These are phyloP conservation scores for Paramecium octaurelia DNA, from an alignment of 73 alveolate species.

Conservation along the genomic window DNA sequence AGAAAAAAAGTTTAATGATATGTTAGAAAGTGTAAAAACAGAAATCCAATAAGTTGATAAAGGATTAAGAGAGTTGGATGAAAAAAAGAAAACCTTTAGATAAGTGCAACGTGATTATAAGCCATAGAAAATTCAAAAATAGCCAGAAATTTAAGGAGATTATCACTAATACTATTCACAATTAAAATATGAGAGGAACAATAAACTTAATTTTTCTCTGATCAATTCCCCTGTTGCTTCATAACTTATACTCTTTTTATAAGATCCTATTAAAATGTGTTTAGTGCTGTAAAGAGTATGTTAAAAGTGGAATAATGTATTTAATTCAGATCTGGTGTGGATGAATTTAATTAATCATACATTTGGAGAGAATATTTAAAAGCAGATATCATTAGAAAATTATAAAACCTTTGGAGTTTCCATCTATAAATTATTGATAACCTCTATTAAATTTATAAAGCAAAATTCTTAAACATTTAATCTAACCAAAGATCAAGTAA, in stretches of 20 bases:
- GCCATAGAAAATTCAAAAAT: not conserved
- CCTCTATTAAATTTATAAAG: not conserved
- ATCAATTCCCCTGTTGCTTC: not conserved
- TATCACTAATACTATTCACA: not conserved
- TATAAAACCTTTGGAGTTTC: not conserved
- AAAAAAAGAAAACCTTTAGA: not conserved
- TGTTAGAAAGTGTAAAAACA: not conserved
- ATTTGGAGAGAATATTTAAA: not conserved
- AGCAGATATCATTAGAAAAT: not conserved
- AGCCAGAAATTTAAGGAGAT: conserved; percentile 7
- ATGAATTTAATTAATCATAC: not conserved
- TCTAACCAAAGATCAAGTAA: not conserved
- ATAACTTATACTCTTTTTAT: not conserved
- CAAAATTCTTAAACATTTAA: not conserved
- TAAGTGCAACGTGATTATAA: not conserved
- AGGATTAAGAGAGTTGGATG: conserved; percentile 30
- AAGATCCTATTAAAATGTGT: not conserved
- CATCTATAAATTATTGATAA: not conserved
- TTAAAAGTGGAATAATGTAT: not conserved
- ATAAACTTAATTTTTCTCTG: not conserved
- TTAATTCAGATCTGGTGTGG: not conserved
- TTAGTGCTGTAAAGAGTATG: not conserved
- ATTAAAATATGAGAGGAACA: not conserved
- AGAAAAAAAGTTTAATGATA: not conserved
- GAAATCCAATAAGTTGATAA: not conserved